These are phyloP conservation scores for Dioszegia aurantiaca DNA, from an alignment of 768 basidiomycete genomes.

Conservation along the genomic window DNA sequence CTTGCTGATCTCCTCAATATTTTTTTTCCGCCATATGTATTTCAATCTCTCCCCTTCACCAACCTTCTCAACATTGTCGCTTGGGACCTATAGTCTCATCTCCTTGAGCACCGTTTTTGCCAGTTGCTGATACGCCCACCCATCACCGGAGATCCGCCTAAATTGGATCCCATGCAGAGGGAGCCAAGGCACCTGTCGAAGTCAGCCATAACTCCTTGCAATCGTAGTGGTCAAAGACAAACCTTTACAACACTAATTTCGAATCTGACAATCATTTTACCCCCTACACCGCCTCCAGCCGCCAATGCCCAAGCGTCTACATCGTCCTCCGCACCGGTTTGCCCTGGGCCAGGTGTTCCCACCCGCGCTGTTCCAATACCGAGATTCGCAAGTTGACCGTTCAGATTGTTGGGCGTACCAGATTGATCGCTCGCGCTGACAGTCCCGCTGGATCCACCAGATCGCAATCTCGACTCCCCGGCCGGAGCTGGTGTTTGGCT, in stretches of 20 bases:
- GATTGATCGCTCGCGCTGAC: conserved; percentile 24
- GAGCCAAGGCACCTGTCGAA: conserved; percentile 76
- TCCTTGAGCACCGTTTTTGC: conserved; percentile 54
- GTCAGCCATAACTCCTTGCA: neutral
- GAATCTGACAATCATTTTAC: conserved; percentile 82
- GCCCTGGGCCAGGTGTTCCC: neutral
- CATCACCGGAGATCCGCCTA: conserved; percentile 60
- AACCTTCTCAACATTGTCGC: too few species aligned
- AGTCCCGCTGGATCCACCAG: conserved; percentile 23
- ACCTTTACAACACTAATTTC: conserved; percentile 98
- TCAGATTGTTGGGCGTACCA: conserved; percentile 8
- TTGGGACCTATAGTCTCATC: conserved; percentile 36
- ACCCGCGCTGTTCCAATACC: neutral
- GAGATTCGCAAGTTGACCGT: conserved; percentile 12
- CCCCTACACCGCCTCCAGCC: conserved; percentile 58
- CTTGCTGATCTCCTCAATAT: neutral
- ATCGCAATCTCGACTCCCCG: conserved; percentile 10
- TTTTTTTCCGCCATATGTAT: neutral
- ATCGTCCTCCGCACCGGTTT: conserved; percentile 38
- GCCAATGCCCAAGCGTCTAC: conserved; percentile 51
- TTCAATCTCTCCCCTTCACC: neutral
- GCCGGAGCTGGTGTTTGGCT: conserved; percentile 1
- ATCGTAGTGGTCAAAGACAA: conserved; percentile 36
- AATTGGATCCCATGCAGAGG: conserved; percentile 95
- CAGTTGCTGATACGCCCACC: conserved; percentile 95